Base-by-base conservation (phyloP, 2,329 filamentous ascomycete genomes). In the Capronia americana region DNA sequence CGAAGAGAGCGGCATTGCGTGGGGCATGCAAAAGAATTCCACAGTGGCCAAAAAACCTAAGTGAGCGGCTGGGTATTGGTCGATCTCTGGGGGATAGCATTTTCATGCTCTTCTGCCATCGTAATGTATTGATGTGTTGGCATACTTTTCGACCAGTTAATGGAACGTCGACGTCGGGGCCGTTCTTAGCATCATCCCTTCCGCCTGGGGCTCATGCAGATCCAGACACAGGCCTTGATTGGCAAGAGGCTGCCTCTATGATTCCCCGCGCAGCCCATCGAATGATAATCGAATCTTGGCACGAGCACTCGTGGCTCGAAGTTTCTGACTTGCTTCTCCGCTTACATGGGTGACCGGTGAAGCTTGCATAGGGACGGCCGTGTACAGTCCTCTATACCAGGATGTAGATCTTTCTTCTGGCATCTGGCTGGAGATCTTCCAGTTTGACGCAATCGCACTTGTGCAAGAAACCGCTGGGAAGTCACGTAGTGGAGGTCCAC, bases 81-180 rank as follows among this genome's bases (percentile, higher is more conserved):
- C 65, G 61, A 69, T 63, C 61, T 62, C 41, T 44, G 64, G 60
- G 32, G 58, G 46, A 63, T 61, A 65, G 53, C 50, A 57, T 64
- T 64, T 64, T 61, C 60, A 56, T 56, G 51, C 63, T 63, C 61
- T 69, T 69, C 56, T 68, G 60, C 58, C 68, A 66, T 72, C 59
- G 65, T 69, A 69, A 70, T 69, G 67, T 71, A 48, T 64, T 73
- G 71, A 70, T 73, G 71, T 69, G 71, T 68, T 73, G 71, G 71
- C 71, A 73, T 63, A 44, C 63, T 53, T 68, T 72, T 65, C 63
- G 65, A 64, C 71, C 71, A 73, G 70, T 71, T 55, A 67, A 66
- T 64, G 64, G 64, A 60, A 62, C 55, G 57, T 64, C 66, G 70
- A 69, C 61, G 59, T 72, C 68, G 64, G 65, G 67, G 46, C 65